A percentile compares a stretch with the other conserved stretches of the same genome.
phyloP scores from a whole-genome alignment of 352 stramenopile species.

The Phytopythium cucurbitacearum region DNA sequence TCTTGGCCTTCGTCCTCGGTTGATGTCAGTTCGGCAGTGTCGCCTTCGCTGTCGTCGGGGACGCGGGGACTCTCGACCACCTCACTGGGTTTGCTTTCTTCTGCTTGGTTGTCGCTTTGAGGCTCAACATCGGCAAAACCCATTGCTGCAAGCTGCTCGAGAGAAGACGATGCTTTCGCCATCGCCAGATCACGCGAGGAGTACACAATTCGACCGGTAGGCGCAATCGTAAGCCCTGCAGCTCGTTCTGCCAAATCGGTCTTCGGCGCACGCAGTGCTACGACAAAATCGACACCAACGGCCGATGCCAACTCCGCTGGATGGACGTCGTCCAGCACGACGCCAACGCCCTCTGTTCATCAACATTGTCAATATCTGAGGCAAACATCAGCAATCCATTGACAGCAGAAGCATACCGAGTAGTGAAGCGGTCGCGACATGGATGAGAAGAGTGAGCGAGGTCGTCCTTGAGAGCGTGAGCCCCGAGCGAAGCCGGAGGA shows the following conservation, averaged over 20 bases:
- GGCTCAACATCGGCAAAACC: background rate
- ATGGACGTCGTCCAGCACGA: slow-evolving; percentile 64
- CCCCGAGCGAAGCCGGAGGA: slow-evolving; percentile 31
- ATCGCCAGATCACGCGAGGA: slow-evolving; percentile 48
- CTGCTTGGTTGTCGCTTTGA: too few species aligned
- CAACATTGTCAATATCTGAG: background rate
- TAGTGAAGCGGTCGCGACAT: slow-evolving; percentile 30
- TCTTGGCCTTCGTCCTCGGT: background rate
- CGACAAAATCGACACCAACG: slow-evolving; percentile 45
- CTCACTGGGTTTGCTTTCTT: too few species aligned
- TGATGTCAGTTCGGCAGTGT: too few species aligned
- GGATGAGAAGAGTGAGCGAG: slow-evolving; percentile 30
- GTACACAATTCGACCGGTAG: slow-evolving; percentile 37
- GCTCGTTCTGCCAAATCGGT: slow-evolving; percentile 32
- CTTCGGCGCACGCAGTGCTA: slow-evolving; percentile 38
- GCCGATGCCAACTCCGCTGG: slow-evolving; percentile 29
- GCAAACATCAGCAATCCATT: background rate
- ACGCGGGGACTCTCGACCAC: too few species aligned
- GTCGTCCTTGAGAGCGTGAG: slow-evolving; percentile 15
- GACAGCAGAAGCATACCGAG: slow-evolving; percentile 18
- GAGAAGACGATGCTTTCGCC: too few species aligned
- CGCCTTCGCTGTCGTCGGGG: too few species aligned
- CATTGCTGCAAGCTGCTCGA: background rate
- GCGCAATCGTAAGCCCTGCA: slow-evolving; percentile 27
- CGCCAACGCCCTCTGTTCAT: slow-evolving; percentile 40